Evolutionary conservation across 495 filamentous ascomycete genomes (phyloP), one percentile per base, ranked within the genome.

Genomic region (Penicillium cinerascens): DNA sequence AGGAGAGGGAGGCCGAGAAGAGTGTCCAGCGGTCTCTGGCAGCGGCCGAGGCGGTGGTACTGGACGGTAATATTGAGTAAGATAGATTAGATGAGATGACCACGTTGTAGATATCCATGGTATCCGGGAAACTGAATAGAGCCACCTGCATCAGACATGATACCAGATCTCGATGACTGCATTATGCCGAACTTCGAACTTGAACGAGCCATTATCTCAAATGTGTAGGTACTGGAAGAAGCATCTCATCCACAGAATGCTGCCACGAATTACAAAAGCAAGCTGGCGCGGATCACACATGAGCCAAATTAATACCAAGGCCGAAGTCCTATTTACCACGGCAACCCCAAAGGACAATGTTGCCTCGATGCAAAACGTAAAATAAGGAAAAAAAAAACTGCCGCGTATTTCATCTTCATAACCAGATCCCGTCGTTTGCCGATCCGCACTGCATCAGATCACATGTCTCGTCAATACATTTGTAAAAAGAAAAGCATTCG

Each of bases 1-100:
- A 71, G 44, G 73, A 74, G 46, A 52, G 48, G 44, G 65, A 68
- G 55, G 73, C 75, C 9, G 66, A 71, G 62, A 55, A 60, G 21
- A 69, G 73, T 45, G 59, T 75, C 13, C 53, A 57, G 42, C 65
- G 55, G 40, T 68, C 63, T 39, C 56, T 74, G 49, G 60, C 49
- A 37, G 43, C 49, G 16, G 52, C 56, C 38, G 58, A 66, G 7
- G 55, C 40, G 41, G 62, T 63, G 49, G 63, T 42, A 38, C 51
- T 64, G 49, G 60, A 51, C 38, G 50, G 63, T 47, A 55, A 40
- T 17, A 66, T 64, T 53, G 63, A 66, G 22, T 64, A 45, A 60
- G 43, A 9, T 4, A 18, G 39, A 18, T 25, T 3, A 33, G 47
- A 15, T 35, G 39, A 50, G 37, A 27, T 23, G 25, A n/a, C n/a